A percentile compares a stretch with the other conserved stretches of the same genome.
These are phyloP conservation scores for Metrosideros polymorpha DNA, from an alignment of 441 rosid genomes.

Conservation along the genomic window DNA sequence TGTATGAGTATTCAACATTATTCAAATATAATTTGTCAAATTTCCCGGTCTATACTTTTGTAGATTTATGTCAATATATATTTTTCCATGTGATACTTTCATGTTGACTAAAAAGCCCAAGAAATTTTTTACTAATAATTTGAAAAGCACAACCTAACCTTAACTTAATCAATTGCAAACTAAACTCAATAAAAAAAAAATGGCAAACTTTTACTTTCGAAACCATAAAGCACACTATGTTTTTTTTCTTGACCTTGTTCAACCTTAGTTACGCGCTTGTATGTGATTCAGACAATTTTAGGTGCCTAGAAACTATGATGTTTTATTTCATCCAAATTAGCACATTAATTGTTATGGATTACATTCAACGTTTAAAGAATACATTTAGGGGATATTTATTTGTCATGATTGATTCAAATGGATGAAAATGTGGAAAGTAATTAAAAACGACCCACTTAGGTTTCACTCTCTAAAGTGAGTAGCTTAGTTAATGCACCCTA, in stretches of 20 bases:
- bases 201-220: too few species aligned
- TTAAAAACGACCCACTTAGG: neutral
- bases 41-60: neutral
- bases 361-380: neutral
- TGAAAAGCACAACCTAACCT: neutral
- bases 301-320: neutral
- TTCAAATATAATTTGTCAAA: neutral
- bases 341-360: neutral
- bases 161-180: neutral
- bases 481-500: neutral
- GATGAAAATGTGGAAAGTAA: neutral
- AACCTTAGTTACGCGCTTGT: too few species aligned
- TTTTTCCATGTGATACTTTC: neutral
- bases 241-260: too few species aligned
- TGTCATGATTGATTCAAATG: neutral
- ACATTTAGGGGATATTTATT: neutral
- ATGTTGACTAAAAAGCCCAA: neutral
- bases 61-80: neutral
- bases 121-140: neutral
- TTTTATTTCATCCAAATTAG: neutral
- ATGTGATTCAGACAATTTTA: too few species aligned
- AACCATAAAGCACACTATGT: too few species aligned
- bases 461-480: neutral
- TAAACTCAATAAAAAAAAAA: neutral
- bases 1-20: neutral